These are phyloP conservation scores for Phytophthora melonis DNA, from an alignment of 352 stramenopile genomes.

Conservation along the genomic window DNA sequence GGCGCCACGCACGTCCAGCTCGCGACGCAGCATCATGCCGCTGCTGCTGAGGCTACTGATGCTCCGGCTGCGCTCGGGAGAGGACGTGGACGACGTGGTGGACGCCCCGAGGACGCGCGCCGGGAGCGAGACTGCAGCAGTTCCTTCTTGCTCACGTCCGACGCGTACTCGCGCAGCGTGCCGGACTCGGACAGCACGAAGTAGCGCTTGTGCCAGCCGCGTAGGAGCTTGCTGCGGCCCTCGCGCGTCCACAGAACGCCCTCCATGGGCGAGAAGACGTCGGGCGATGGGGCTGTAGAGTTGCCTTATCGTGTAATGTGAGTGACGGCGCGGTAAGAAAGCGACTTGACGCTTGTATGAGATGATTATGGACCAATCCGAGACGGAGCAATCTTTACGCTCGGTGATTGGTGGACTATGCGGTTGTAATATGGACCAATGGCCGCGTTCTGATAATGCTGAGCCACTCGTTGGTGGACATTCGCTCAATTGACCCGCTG, in stretches of 20 bases:
- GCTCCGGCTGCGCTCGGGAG: constrained; percentile 1
- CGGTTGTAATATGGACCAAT: constrained; percentile 30
- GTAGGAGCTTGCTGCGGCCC: constrained; percentile 62
- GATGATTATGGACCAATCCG: neutral
- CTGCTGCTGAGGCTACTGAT: constrained; percentile 18
- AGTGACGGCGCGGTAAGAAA: neutral
- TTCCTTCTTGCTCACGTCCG: constrained; percentile 32
- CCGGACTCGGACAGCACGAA: constrained; percentile 63
- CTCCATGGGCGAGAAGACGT: constrained; percentile 46
- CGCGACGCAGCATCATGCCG: constrained; percentile 59
- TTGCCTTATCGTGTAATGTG: neutral
- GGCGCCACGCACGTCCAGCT: constrained; percentile 50
- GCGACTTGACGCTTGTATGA: neutral
- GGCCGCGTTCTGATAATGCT: constrained; percentile 10
- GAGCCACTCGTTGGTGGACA: neutral
- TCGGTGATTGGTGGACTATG: constrained; percentile 12
- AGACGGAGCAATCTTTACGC: neutral
- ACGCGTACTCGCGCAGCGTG: constrained; percentile 59
- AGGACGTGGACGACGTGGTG: constrained; percentile 14
- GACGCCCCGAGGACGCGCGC: constrained; percentile 24
- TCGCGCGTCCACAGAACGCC: constrained; percentile 65
- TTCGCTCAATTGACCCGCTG: neutral
- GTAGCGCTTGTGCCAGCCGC: constrained; percentile 78
- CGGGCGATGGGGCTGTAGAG: neutral
- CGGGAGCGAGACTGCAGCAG: constrained; percentile 11